A percentile compares a stretch with the other conserved stretches of the same genome.
Conservation (phyloP, 1,139 yeast genomes). For the Sugiyamaella pinicola region DNA sequence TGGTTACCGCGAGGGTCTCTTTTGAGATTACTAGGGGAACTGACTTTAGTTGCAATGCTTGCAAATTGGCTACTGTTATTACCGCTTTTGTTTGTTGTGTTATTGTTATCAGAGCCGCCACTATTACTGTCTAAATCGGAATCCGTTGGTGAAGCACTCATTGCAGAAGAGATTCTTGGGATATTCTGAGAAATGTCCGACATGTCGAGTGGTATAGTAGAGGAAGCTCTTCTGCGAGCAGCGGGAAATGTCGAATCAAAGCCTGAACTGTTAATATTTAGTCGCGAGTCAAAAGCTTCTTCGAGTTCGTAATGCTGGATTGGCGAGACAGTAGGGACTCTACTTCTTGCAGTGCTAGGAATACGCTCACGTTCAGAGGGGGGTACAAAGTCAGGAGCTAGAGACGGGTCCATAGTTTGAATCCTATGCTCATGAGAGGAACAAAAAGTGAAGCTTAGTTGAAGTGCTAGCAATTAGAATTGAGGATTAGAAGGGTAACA, state of each 20-base stretch:
- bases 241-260: constrained; percentile 8
- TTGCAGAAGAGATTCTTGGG: constrained; percentile 29
- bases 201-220: constrained; percentile 20
- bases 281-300: constrained; percentile 61
- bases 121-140: constrained; percentile 16
- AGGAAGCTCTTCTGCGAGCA: constrained; percentile 44
- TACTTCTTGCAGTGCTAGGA: constrained; percentile 70
- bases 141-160: constrained; percentile 29
- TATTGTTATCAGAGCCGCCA: neutral
- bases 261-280: constrained; percentile 1
- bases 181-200: constrained; percentile 28
- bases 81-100: neutral
- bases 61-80: neutral
- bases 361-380: constrained; percentile 38
- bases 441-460: no score
- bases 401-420: constrained; percentile 43
- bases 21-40: neutral
- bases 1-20: neutral
- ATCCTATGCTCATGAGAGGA: neutral
- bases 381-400: constrained; percentile 45
- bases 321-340: constrained; percentile 75
- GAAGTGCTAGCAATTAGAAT: no score
- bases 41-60: neutral
- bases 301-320: constrained; percentile 76
- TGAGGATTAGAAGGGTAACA: no score